Evolutionary conservation across 495 filamentous ascomycete genomes (phyloP).

Genomic region (Recurvomyces mirabilis): DNA sequence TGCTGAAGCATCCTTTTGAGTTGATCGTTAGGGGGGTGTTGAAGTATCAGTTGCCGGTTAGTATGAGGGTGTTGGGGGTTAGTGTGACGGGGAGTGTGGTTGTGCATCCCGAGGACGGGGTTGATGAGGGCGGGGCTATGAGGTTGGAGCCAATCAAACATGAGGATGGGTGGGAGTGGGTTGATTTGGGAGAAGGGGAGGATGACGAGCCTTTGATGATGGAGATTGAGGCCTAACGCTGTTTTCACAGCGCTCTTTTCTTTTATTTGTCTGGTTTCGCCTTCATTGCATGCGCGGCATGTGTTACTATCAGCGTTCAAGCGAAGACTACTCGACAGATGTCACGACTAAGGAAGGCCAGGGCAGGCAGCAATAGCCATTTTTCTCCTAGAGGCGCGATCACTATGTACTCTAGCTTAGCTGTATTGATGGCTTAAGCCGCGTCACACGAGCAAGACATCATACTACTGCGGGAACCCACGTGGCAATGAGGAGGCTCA

Average conservation of each 20-base stretch:
- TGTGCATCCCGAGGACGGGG: conserved; percentile 40
- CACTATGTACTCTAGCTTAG: too few species aligned
- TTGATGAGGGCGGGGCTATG: conserved; percentile 11
- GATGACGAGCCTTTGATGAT: neutral
- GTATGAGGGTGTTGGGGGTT: conserved; percentile 48
- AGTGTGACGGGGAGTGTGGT: conserved; percentile 42
- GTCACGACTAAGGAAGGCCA: too few species aligned
- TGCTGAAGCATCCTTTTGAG: conserved; percentile 82
- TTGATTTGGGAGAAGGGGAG: conserved; percentile 1
- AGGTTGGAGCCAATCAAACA: conserved; percentile 3
- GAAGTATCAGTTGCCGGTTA: conserved; percentile 80
- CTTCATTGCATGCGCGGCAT: too few species aligned
- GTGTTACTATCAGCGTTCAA: conserved; percentile 1
- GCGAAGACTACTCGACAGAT: neutral
- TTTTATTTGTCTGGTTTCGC: neutral
- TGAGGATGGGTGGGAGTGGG: conserved; percentile 2
- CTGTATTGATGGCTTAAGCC: too few species aligned
- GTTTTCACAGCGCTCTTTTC: neutral
- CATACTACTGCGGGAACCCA: too few species aligned
- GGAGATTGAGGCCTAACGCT: neutral
- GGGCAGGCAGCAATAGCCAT: too few species aligned
- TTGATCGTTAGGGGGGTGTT: conserved; percentile 81
- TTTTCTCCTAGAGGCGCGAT: too few species aligned
- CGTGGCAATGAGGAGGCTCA: too few species aligned
- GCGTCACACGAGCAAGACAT: too few species aligned